Percentiles rank a stretch among this genome's conserved stretches.
Conservation (phyloP, 768 basidiomycete species). For the Russula lepida region DNA sequence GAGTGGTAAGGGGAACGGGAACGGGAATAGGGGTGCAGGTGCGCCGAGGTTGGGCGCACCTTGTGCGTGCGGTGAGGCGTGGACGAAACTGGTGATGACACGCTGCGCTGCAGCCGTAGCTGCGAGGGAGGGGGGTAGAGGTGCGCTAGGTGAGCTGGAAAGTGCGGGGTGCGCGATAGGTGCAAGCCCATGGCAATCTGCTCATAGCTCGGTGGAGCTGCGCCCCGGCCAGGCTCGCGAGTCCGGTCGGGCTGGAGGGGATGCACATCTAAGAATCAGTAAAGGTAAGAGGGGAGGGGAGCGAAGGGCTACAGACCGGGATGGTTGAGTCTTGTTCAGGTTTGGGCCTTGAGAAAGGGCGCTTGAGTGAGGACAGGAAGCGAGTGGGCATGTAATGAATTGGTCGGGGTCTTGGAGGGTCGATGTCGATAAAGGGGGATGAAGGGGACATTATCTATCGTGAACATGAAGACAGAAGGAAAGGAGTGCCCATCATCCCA, state of each 20-base stretch:
- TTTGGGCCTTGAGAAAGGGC: constrained; percentile 10
- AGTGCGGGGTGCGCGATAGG: constrained; percentile 65
- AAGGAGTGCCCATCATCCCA: neutral
- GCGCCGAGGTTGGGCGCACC: constrained; percentile 24
- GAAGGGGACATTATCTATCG: neutral
- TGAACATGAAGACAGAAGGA: neutral
- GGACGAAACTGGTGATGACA: constrained; percentile 22
- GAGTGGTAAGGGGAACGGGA: neutral
- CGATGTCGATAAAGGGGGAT: neutral
- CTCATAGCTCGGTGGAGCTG: constrained; percentile 53
- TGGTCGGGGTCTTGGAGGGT: neutral
- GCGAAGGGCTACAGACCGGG: neutral
- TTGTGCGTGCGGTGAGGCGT: constrained; percentile 19
- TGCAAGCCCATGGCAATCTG: constrained; percentile 80
- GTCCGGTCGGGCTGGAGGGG: constrained; percentile 25
- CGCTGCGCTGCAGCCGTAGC: neutral
- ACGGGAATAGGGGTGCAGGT: neutral
- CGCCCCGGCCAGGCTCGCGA: constrained; percentile 33
- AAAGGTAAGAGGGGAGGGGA: neutral
- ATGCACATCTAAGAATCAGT: neutral
- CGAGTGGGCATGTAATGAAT: constrained; percentile 1
- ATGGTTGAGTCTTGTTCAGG: neutral
- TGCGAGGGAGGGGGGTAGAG: neutral
- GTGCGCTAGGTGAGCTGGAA: constrained; percentile 34
- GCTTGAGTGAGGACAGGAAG: constrained; percentile 9